Base-by-base conservation (phyloP, 495 filamentous ascomycete genomes). In the Collariella sp. region DNA sequence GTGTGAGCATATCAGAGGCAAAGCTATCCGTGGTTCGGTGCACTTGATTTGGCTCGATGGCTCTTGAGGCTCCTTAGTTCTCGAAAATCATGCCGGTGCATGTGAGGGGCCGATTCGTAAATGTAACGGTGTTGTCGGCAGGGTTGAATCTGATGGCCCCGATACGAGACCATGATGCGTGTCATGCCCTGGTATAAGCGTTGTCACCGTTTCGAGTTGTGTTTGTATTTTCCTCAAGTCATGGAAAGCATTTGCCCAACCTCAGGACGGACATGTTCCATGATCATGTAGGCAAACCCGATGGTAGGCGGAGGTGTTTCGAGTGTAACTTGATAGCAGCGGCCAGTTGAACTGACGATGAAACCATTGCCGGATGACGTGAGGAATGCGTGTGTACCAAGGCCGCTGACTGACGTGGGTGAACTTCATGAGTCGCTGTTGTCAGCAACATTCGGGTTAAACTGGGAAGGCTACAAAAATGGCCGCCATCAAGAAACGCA, bases 91-190 rank as follows among this genome's bases (percentile, higher is more conserved):
- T 51, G n/a, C 68, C 46, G 2, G 39, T 46, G 53, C 61, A 59
- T 9, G 42, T 49, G 1, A 73, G 55, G 5, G 69, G 70, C 0
- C 69, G 65, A 53, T 73, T 76, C 7, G 52, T 59, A 15, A 72
- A 54, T 1, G 53, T 46, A 3, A 72, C 20, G 0, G 52, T 47
- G n/a, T 71, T 31, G 26, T 31, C 64, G 48, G 65, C 42, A 34
- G 60, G 46, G 40, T 63, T 38, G 19, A 74, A 55, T 0, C 45
- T 60, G 50, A 70, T 68, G 15, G 73, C 65, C 3, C 70, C 71
- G 31, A 76, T 76, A 11, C 57, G 67, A 70, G 33, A 72, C 45
- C 33, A 72, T 65, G 4, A 70, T 61, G 20, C 54, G 46, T n/a
- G 65, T 49, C 12, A 74, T 19, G 13, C 60, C 62, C 13, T 41